A percentile compares a stretch with the other conserved stretches of the same genome.
Evolutionary conservation across 2,329 filamentous ascomycete species (phyloP).

Genomic region (Phyllosticta ampelicida): DNA sequence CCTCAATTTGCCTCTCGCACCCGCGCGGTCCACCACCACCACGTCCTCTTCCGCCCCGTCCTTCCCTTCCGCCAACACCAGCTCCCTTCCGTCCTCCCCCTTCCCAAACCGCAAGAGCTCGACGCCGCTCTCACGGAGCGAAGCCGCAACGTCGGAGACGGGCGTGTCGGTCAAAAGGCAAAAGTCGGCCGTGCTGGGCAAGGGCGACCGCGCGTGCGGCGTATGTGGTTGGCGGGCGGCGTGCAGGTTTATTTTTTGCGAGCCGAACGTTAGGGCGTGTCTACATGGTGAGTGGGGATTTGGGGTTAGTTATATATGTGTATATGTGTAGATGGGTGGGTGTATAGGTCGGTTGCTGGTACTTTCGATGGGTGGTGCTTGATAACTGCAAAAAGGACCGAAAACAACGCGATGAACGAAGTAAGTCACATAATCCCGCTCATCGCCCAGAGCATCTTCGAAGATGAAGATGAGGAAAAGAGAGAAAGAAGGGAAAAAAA

Average conservation of each 20-base stretch:
- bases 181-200: neutral
- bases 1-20: slow-evolving; percentile 43
- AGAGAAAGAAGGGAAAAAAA: too few species aligned
- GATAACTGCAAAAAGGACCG: too few species aligned
- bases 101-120: neutral
- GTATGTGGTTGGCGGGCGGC: neutral
- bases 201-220: neutral
- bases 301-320: too few species aligned
- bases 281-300: neutral
- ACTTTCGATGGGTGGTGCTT: too few species aligned
- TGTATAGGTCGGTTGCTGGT: too few species aligned
- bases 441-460: too few species aligned
- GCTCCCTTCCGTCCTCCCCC: neutral
- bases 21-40: slow-evolving; percentile 16
- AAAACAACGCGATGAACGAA: too few species aligned
- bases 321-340: neutral
- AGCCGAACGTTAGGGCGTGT: neutral
- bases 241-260: neutral
- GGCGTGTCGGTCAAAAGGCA: neutral
- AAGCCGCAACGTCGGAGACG: neutral
- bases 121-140: neutral
- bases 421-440: too few species aligned
- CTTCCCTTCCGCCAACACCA: neutral
- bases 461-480: too few species aligned
- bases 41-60: neutral